phyloP scores from a whole-genome alignment of 83 land plant genomes.

The Thuja plicata region DNA sequence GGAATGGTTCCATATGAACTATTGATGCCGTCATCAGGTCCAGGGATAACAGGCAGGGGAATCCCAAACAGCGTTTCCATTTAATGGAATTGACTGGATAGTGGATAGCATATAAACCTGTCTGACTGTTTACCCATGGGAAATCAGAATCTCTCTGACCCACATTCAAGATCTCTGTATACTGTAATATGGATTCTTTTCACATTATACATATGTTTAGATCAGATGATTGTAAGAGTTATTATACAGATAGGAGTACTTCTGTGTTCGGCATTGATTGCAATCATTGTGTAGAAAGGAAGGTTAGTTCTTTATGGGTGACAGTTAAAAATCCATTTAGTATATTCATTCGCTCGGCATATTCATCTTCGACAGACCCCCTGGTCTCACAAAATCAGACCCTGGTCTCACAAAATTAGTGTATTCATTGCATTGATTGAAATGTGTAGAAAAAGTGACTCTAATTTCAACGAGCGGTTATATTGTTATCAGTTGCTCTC shows the following conservation, averaged over 20 bases:
- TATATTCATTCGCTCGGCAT: not conserved
- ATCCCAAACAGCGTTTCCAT: slow-evolving; percentile 92
- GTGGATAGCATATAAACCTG: not conserved
- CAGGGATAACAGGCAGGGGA: slow-evolving; percentile 78
- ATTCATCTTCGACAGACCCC: not conserved
- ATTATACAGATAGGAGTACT: not conserved
- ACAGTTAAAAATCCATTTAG: not conserved
- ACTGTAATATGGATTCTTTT: slow-evolving; percentile 1
- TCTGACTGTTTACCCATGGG: not conserved
- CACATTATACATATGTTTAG: not conserved
- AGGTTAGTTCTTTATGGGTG: not conserved
- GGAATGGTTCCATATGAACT: slow-evolving; percentile 76
- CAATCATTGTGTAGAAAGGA: not conserved
- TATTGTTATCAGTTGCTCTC: not conserved
- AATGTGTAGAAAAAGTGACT: not conserved
- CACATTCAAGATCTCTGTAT: not conserved
- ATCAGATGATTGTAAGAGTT: not conserved
- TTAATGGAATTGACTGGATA: slow-evolving; percentile 26
- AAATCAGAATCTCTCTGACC: not conserved
- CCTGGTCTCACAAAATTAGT: not conserved
- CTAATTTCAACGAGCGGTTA: not conserved
- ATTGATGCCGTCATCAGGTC: slow-evolving; percentile 64
- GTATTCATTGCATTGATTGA: too few relatives aligned
- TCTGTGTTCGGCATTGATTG: not conserved
- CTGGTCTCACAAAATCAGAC: not conserved